Evolutionary conservation across 805 yeast genomes (phyloP), one percentile per base, ranked within the genome.

Genomic region (Saccharomycopsis sp.): DNA sequence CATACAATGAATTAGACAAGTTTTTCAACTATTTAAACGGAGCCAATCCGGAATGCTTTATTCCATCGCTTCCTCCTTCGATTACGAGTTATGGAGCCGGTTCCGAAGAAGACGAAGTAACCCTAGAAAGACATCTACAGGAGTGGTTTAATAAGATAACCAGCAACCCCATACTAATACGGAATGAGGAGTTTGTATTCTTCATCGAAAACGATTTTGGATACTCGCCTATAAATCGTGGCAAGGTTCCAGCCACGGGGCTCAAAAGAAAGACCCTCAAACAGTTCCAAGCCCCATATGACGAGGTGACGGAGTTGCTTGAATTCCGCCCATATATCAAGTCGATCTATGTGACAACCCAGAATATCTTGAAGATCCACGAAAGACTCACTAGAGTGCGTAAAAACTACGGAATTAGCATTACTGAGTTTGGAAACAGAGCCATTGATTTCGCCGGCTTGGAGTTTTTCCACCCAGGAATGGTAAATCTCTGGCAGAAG

Each of bases 251-350:
- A 54, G 96, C 97, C 0, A 84, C 96, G 15, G 99, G 98, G 0
- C 70, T 94, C 24, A 84, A 85, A 62, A 81, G 99, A 55, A 89
- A 88, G 70, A 91, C 98, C 1, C 78, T 94, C 67, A 94, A 94
- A 70, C 99, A 94, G 69, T 78, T 92, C 52, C 86, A 88, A 49
- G 89, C 96, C 1, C 99, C 99, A 0, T 89, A 86, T 66, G 99
- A 93, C 71, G 93, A 89, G 47, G 85, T 84, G 53, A 78, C 80
- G 24, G 94, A 86, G 62, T 77, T 94, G 61, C 91, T 94, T 0
- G 87, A 82, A 55, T 90, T 92, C 70, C 76, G 99, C 62, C 99
- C 99, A 0, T 68, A 86, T 69, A 86, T 92, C 44, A 94, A 94
- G 72, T 78, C 85, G 8, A 77, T 89, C 14, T 89, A 89, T 69